Conservation (phyloP, 257 asterid species). For the Prunella vulgaris region DNA sequence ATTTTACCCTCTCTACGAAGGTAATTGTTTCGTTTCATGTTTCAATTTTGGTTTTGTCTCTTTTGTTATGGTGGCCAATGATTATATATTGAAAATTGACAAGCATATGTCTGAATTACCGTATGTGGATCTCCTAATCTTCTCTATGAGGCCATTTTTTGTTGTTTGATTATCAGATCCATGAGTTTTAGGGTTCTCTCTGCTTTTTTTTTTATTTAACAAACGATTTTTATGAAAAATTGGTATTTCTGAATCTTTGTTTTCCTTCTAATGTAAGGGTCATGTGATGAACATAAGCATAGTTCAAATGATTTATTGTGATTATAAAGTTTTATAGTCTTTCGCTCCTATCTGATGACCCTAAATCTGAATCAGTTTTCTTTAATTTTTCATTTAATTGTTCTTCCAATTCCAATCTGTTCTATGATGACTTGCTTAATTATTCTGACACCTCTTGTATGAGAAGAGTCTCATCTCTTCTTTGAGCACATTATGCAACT, state of each 20-base stretch:
- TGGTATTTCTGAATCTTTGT: background rate
- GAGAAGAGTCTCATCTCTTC: slow-evolving; percentile 64
- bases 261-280: background rate
- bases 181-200: background rate
- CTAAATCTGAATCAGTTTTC: background rate
- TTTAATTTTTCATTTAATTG: background rate
- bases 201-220: background rate
- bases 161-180: background rate
- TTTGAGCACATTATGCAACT: slow-evolving; percentile 77
- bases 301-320: slow-evolving; percentile 46
- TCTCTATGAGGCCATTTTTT: slow-evolving; percentile 24
- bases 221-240: too few relatives aligned
- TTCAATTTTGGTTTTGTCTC: background rate
- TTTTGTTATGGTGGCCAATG: slow-evolving; percentile 8
- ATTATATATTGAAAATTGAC: background rate
- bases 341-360: slow-evolving; percentile 63
- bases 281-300: slow-evolving; percentile 46
- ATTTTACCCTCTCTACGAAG: background rate
- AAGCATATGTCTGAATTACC: slow-evolving; percentile 22
- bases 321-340: slow-evolving; percentile 36
- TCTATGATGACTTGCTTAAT: slow-evolving; percentile 54
- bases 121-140: slow-evolving; percentile 21
- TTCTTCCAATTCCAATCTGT: background rate
- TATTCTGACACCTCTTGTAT: slow-evolving; percentile 92
- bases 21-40: background rate